These are phyloP conservation scores for Hemerocallis citrina DNA, from an alignment of 106 monocot genomes.

Conservation along the genomic window DNA sequence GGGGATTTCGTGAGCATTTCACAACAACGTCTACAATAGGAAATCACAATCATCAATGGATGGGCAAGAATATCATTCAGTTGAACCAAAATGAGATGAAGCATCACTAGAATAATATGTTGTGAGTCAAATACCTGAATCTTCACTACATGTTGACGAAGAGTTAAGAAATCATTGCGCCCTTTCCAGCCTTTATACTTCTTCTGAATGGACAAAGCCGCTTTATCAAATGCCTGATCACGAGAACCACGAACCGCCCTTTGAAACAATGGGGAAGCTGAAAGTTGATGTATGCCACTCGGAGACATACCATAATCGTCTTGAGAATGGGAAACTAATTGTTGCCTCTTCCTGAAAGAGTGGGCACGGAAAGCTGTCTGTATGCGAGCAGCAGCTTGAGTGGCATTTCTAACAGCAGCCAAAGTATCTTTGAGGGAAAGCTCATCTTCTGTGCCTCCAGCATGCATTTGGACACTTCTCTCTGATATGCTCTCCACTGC, in stretches of 20 bases:
- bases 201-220: constrained; percentile 68
- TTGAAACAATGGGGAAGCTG: constrained; percentile 13
- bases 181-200: constrained; percentile 62
- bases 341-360: constrained; percentile 53
- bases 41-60: no score
- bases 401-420: constrained; percentile 56
- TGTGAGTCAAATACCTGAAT: constrained; percentile 51
- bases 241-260: constrained; percentile 5
- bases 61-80: not conserved
- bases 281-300: constrained; percentile 24
- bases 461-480: constrained; percentile 17
- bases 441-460: constrained; percentile 41
- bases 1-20: no score
- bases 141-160: constrained; percentile 53
- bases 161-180: constrained; percentile 38
- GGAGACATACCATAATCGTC: constrained; percentile 28
- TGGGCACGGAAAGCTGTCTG: constrained; percentile 69
- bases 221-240: constrained; percentile 37
- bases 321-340: constrained; percentile 1
- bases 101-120: not conserved
- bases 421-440: constrained; percentile 59
- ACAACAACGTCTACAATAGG: no score
- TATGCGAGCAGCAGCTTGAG: constrained; percentile 78
- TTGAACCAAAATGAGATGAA: not conserved
- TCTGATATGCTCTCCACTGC: constrained; percentile 45